These are phyloP conservation scores for Rubus parviflorus DNA, from an alignment of 306 rosid species.

Conservation along the genomic window DNA sequence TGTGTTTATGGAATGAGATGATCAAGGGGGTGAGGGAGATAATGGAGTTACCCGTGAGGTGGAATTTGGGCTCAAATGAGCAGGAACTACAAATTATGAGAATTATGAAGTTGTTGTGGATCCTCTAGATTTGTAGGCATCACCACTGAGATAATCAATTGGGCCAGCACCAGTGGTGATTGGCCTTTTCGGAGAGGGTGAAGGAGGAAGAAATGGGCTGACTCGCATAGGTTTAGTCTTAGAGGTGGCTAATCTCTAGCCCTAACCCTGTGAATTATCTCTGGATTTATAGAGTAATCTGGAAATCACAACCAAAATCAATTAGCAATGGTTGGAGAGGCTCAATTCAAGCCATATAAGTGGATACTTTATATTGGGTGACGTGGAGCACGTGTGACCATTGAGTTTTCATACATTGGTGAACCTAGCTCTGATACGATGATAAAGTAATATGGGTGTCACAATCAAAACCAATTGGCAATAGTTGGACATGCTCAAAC, in stretches of 20 bases:
- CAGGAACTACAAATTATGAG: constrained; percentile 39
- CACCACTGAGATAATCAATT: constrained; percentile 93
- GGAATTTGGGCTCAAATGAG: constrained; percentile 42
- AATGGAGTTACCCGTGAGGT: constrained; percentile 34
- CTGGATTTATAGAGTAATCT: too few species aligned
- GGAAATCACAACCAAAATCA: too few species aligned
- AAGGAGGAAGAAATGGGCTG: constrained; percentile 73
- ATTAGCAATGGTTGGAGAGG: too few species aligned
- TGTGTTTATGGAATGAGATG: constrained; percentile 35
- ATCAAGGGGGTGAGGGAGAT: constrained; percentile 47
- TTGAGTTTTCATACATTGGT: too few species aligned
- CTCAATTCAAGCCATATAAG: too few species aligned
- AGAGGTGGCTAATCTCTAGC: constrained; percentile 54
- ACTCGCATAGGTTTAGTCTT: constrained; percentile 44
- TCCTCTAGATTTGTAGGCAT: constrained; percentile 64
- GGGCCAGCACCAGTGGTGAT: constrained; percentile 48
- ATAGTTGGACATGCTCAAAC: too few species aligned
- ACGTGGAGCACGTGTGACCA: too few species aligned
- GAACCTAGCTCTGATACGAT: too few species aligned
- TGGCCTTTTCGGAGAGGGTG: constrained; percentile 73
- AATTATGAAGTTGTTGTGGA: constrained; percentile 38
- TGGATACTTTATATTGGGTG: too few species aligned
- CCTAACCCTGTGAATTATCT: constrained; percentile 42
- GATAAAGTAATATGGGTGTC: too few species aligned
- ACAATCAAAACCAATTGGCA: too few species aligned